These are phyloP conservation scores for Colletotrichum kahawae DNA, from an alignment of 2,329 filamentous ascomycete genomes.

Conservation along the genomic window DNA sequence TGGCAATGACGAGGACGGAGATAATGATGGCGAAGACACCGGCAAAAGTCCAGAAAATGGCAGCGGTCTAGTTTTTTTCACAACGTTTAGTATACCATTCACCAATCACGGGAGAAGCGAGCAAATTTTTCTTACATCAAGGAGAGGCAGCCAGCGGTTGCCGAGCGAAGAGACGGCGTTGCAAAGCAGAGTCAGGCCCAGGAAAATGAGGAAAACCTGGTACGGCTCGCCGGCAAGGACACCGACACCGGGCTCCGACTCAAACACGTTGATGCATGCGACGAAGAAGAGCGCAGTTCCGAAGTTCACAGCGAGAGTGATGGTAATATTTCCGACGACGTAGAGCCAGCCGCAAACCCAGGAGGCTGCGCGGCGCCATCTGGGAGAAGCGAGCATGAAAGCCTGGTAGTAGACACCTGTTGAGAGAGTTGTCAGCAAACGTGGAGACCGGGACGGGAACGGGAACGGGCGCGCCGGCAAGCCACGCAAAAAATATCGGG, in stretches of 20 bases:
- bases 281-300: constrained; percentile 72
- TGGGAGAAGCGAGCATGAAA: constrained; percentile 71
- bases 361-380: constrained; percentile 66
- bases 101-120: neutral
- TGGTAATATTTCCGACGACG: constrained; percentile 80
- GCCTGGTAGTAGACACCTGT: constrained; percentile 75
- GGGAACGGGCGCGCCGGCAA: neutral
- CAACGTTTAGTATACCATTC: neutral
- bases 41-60: constrained; percentile 77
- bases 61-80: constrained; percentile 59
- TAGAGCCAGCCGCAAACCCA: constrained; percentile 81
- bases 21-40: constrained; percentile 70
- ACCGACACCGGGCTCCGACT: constrained; percentile 44
- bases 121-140: constrained; percentile 64
- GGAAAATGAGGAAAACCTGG: constrained; percentile 75
- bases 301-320: constrained; percentile 83
- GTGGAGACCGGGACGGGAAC: constrained; percentile 1
- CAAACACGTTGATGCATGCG: constrained; percentile 61
- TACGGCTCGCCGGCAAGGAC: constrained; percentile 58
- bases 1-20: constrained; percentile 68
- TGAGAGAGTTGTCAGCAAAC: constrained; percentile 2
- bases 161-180: constrained; percentile 70
- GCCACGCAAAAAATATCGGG: neutral
- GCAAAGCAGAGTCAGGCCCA: constrained; percentile 68
- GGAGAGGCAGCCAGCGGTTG: constrained; percentile 68